Base-by-base conservation (phyloP, 83 land plant genomes). In the Picea engelmannii region DNA sequence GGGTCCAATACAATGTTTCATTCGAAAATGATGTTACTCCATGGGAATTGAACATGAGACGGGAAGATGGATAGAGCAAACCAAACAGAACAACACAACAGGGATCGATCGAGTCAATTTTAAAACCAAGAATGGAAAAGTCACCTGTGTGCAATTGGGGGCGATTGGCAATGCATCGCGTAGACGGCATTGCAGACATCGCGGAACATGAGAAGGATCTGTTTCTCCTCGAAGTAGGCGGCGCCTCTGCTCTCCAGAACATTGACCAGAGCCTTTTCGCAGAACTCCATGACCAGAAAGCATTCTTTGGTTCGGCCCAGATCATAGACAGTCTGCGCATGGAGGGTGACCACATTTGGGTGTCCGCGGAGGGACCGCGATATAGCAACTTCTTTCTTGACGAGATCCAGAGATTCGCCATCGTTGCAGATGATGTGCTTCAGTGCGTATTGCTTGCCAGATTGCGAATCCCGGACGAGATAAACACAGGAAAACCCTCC, bases 91-190 rank as follows among this genome's bases (percentile, higher is more conserved):
- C 13, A 55, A 55, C 58, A 12, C 58, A 3, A 55, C 15, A 55
- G 58, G 4, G 58, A 55, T 55, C 58, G 58, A 55, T 55, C 15
- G 16, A 55, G 58, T 55, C 58, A 55, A 55, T 11, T 55, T 55
- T 55, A 55, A 55, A 55, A 55, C 58, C 58, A 55, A 3, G 16
- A 64, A 24, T n/a, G 31, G 18, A 60, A 23, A 47, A 0, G 69
- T 17, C 71, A 96, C 99, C 99, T 90, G 87, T 98, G 99, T 63
- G 99, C 99, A 74, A 98, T 88, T 1, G 98, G 95, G n/a, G 97
- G 98, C 23, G 94, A 88, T 23, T 90, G 97, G 78, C 82, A 88
- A 80, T 98, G 99, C 98, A 98, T 90, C 15, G 96, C 98, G 79
- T 90, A 98, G 0, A 98, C 98, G 15, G 97, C 98, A 91, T 95